A percentile compares a stretch with the other conserved stretches of the same genome.
Conservation (phyloP, 192 early-diverging fungal genomes). For the Entomortierella parvispora region DNA sequence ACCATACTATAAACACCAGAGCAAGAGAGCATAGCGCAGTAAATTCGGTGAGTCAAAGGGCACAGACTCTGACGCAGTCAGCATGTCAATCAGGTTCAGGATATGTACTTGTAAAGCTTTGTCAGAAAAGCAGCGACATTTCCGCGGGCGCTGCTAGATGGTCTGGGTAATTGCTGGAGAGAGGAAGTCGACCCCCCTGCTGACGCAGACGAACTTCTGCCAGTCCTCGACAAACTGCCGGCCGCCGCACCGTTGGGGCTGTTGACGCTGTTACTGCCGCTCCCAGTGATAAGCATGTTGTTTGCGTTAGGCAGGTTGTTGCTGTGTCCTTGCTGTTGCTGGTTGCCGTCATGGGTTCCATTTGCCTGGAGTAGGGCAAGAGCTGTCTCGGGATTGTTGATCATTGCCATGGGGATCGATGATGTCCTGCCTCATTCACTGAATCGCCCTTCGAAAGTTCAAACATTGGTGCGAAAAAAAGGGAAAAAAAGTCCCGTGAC, state of each 20-base stretch:
- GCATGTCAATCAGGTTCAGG: neutral
- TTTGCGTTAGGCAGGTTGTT: slow-evolving; percentile 17
- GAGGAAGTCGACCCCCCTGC: neutral
- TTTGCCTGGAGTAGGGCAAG: slow-evolving; percentile 11
- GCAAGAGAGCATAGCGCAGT: neutral
- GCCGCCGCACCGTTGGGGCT: neutral
- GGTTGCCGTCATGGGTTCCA: neutral
- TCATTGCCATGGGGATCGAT: slow-evolving; percentile 5
- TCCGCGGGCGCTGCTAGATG: slow-evolving; percentile 43
- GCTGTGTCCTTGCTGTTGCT: slow-evolving; percentile 1
- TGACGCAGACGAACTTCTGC: neutral
- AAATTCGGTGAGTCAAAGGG: neutral
- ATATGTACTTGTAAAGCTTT: slow-evolving; percentile 88
- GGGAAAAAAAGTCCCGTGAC: no score
- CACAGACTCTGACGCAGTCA: no score
- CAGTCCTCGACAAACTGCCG: neutral
- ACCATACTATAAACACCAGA: slow-evolving; percentile 79
- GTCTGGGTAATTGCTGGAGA: slow-evolving; percentile 29
- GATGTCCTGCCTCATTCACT: no score
- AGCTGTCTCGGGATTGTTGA: slow-evolving; percentile 18
- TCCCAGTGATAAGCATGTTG: slow-evolving; percentile 28
- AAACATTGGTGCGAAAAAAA: no score
- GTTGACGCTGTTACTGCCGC: neutral
- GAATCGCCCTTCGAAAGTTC: no score
- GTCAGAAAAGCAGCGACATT: slow-evolving; percentile 92